Evolutionary conservation across 2,329 filamentous ascomycete species (phyloP).

Genomic region (Didymosphaeria variabile): DNA sequence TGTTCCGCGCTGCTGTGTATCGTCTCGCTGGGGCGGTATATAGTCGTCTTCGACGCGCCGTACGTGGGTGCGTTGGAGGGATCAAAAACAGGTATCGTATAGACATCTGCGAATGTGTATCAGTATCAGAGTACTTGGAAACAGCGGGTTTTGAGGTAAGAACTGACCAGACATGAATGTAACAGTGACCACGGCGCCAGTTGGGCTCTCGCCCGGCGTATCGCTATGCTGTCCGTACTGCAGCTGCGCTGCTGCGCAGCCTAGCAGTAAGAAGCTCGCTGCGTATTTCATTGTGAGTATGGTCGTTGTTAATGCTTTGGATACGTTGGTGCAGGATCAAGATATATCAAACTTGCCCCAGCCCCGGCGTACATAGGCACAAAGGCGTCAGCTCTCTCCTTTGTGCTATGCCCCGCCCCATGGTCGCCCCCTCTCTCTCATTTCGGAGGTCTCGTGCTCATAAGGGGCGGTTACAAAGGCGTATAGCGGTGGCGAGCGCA

Average conservation of each 20-base stretch:
- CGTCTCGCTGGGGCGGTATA: constrained; percentile 6
- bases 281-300: constrained; percentile 7
- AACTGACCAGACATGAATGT: constrained; percentile 12
- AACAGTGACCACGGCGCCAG: constrained; percentile 6
- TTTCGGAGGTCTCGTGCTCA: constrained; percentile 9
- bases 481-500: neutral
- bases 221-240: constrained; percentile 11
- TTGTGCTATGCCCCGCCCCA: constrained; percentile 7
- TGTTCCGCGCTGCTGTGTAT: neutral
- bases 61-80: constrained; percentile 13
- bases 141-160: neutral
- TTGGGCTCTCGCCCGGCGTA: constrained; percentile 4
- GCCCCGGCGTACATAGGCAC: neutral
- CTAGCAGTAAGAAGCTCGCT: constrained; percentile 3
- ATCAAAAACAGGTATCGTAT: constrained; percentile 16
- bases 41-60: constrained; percentile 6
- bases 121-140: neutral
- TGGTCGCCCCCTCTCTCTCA: constrained; percentile 2
- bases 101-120: neutral
- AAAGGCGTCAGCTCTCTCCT: constrained; percentile 6
- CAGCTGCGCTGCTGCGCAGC: constrained; percentile 2
- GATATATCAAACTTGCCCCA: constrained; percentile 2
- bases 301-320: neutral
- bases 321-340: neutral
- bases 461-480: constrained; percentile 10